Conservation (phyloP, 805 yeast species). For the Phaffomyces thermotolerans region DNA sequence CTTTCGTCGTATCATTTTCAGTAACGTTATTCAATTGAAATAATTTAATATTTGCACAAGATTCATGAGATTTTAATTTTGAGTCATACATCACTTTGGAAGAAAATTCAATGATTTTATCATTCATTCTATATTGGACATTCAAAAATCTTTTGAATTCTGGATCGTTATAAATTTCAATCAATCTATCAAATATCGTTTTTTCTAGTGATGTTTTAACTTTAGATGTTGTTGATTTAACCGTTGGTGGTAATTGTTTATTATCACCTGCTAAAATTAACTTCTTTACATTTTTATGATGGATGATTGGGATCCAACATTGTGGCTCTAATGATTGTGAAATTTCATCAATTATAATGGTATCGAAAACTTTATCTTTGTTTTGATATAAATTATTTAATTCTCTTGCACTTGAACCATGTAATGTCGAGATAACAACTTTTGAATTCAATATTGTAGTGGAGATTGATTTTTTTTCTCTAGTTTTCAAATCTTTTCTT, state of each 20-base stretch:
- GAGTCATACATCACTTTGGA: slow-evolving; percentile 59
- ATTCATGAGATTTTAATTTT: slow-evolving; percentile 51
- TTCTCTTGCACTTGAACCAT: slow-evolving; percentile 77
- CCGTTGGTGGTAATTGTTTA: slow-evolving; percentile 85
- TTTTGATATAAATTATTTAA: slow-evolving; percentile 43
- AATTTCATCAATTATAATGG: slow-evolving; percentile 89
- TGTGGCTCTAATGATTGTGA: slow-evolving; percentile 93
- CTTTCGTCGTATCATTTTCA: slow-evolving; percentile 46
- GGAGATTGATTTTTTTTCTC: slow-evolving; percentile 58
- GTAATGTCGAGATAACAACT: slow-evolving; percentile 78
- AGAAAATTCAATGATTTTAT: slow-evolving; percentile 69
- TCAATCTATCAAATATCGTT: slow-evolving; percentile 78
- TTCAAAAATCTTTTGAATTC: slow-evolving; percentile 52
- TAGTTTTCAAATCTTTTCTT: slow-evolving; percentile 56
- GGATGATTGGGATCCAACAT: slow-evolving; percentile 88
- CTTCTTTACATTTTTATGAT: slow-evolving; percentile 45
- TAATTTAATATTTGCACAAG: slow-evolving; percentile 47
- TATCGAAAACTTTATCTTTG: slow-evolving; percentile 47
- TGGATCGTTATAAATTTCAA: slow-evolving; percentile 32
- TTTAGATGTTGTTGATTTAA: slow-evolving; percentile 43
- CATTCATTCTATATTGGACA: slow-evolving; percentile 85
- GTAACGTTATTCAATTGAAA: slow-evolving; percentile 46
- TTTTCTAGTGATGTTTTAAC: slow-evolving; percentile 42
- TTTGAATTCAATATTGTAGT: slow-evolving; percentile 53
- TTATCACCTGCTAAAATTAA: slow-evolving; percentile 89